Percentiles rank a stretch among this genome's conserved stretches.
Conservation (phyloP, 805 yeast species). For the Kuraishia hungarica region DNA sequence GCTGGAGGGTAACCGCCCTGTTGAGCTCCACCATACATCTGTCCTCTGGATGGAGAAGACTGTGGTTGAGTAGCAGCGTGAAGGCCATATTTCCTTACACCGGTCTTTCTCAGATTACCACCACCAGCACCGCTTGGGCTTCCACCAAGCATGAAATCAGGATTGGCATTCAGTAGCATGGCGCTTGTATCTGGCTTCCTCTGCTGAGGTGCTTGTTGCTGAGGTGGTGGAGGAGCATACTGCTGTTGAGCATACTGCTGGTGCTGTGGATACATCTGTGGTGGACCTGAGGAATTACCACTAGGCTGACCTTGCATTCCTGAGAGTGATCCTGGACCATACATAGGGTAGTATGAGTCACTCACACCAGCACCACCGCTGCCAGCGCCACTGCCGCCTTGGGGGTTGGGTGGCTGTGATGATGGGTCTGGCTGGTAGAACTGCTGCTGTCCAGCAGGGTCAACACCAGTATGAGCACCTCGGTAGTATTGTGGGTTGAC, state of each 20-base stretch:
- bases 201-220: constrained; percentile 13
- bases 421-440: background rate
- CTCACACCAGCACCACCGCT: constrained; percentile 1
- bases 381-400: background rate
- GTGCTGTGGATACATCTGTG: background rate
- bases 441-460: constrained; percentile 11
- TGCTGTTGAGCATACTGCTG: constrained; percentile 11
- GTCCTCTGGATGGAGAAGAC: background rate
- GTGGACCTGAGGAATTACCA: background rate
- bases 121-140: background rate
- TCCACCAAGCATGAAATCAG: constrained; percentile 31
- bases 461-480: constrained; percentile 20
- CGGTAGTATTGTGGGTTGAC: constrained; percentile 49
- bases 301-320: background rate
- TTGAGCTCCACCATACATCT: background rate
- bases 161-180: constrained; percentile 35
- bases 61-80: background rate
- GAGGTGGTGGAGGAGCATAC: constrained; percentile 16
- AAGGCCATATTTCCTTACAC: background rate
- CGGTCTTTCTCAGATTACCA: background rate
- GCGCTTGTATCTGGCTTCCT: constrained; percentile 27
- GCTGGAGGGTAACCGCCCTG: background rate
- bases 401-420: background rate
- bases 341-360: constrained; percentile 6
- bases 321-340: background rate